phyloP scores from a whole-genome alignment of 2,329 filamentous ascomycete species.

The Lasiodiplodia gonubiensis region DNA sequence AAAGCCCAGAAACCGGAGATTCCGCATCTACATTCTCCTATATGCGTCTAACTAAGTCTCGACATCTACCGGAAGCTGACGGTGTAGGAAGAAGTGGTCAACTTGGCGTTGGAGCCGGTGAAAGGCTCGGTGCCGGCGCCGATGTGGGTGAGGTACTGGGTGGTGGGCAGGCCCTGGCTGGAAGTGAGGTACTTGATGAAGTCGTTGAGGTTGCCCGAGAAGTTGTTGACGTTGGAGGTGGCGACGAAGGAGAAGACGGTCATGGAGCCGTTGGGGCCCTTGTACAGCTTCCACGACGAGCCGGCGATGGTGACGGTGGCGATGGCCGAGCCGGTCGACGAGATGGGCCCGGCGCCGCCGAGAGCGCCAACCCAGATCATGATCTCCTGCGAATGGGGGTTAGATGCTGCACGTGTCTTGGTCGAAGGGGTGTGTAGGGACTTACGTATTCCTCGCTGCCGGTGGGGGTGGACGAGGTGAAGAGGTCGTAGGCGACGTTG shows the following conservation, averaged over 20 bases:
- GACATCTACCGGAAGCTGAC: conserved; percentile 3
- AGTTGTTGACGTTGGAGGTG: conserved; percentile 54
- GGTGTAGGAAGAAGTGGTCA: conserved; percentile 49
- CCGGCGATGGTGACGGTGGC: conserved; percentile 62
- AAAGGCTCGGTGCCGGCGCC: conserved; percentile 65
- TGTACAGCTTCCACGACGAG: conserved; percentile 62
- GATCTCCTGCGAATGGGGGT: conserved; percentile 42
- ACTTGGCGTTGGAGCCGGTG: conserved; percentile 54
- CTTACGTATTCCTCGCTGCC: conserved; percentile 55
- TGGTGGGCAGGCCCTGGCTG: conserved; percentile 54
- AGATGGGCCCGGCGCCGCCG: conserved; percentile 65
- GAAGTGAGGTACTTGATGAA: conserved; percentile 63
- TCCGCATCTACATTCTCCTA: background rate
- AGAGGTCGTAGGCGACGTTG: conserved; percentile 68
- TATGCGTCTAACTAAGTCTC: no score
- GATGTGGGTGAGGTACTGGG: conserved; percentile 60
- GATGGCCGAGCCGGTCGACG: conserved; percentile 59
- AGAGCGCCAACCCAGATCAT: conserved; percentile 70
- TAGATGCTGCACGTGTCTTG: background rate
- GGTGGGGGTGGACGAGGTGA: conserved; percentile 56
- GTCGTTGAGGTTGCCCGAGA: conserved; percentile 61
- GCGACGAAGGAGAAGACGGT: conserved; percentile 68
- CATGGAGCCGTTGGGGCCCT: conserved; percentile 63
- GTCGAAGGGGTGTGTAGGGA: background rate
- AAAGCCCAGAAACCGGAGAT: no score